These are phyloP conservation scores for Vigna nakashimae DNA, from an alignment of 306 rosid species.

Conservation along the genomic window DNA sequence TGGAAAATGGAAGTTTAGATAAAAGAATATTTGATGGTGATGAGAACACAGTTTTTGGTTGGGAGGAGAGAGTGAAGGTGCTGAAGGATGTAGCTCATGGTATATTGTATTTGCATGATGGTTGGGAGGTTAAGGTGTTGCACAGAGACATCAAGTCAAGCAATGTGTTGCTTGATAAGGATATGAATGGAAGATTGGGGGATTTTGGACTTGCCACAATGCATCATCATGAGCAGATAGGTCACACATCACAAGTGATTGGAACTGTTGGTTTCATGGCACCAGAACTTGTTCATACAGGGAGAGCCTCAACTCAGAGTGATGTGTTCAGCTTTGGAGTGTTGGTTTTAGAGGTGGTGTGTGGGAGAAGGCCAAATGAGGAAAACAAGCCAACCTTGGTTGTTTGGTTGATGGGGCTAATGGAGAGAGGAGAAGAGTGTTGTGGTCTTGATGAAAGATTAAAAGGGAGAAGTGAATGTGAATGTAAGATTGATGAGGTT, in stretches of 20 bases:
- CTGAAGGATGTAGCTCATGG: slow-evolving; percentile 68
- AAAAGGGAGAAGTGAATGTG: slow-evolving; percentile 24
- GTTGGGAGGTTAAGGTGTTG: slow-evolving; percentile 70
- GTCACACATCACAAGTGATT: slow-evolving; percentile 52
- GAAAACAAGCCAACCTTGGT: slow-evolving; percentile 59
- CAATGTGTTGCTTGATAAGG: slow-evolving; percentile 66
- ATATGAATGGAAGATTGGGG: slow-evolving; percentile 65
- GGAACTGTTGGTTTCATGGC: slow-evolving; percentile 72
- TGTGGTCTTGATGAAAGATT: slow-evolving; percentile 56
- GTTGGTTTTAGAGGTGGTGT: slow-evolving; percentile 58
- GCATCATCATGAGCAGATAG: slow-evolving; percentile 46
- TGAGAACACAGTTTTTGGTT: slow-evolving; percentile 43
- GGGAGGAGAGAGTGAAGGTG: slow-evolving; percentile 59
- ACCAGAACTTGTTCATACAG: slow-evolving; percentile 55
- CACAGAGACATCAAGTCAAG: slow-evolving; percentile 70
- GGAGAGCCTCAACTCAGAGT: slow-evolving; percentile 53
- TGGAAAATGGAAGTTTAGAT: slow-evolving; percentile 71
- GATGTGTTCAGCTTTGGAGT: slow-evolving; percentile 67
- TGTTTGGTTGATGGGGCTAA: slow-evolving; percentile 52
- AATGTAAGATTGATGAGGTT: slow-evolving; percentile 45
- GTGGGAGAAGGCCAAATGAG: slow-evolving; percentile 59
- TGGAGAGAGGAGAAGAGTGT: slow-evolving; percentile 52
- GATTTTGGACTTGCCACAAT: slow-evolving; percentile 66
- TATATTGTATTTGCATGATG: slow-evolving; percentile 65
- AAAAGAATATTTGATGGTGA: slow-evolving; percentile 54